A percentile compares a stretch with the other conserved stretches of the same genome.
These are phyloP conservation scores for Penicillium polonicum DNA, from an alignment of 2,329 filamentous ascomycete genomes.

Conservation along the genomic window DNA sequence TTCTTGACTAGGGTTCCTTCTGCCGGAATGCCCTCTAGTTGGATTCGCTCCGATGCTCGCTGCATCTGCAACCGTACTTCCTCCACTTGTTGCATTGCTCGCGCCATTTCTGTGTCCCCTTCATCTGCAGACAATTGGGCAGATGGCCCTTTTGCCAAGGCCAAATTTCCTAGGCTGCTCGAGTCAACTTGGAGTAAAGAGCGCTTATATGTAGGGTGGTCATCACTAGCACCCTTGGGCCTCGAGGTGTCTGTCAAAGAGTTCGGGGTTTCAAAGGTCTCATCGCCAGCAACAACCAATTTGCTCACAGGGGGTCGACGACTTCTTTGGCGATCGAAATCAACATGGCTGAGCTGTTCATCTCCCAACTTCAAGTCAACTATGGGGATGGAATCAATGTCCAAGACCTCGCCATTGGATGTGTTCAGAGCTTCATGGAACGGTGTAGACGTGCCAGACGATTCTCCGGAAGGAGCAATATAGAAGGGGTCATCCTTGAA, in stretches of 20 bases:
- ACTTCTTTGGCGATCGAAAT: slow-evolving; percentile 30
- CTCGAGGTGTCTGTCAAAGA: slow-evolving; percentile 44
- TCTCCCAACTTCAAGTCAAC: slow-evolving; percentile 82
- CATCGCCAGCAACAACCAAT: slow-evolving; percentile 70
- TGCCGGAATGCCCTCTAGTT: slow-evolving; percentile 49
- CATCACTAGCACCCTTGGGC: slow-evolving; percentile 23
- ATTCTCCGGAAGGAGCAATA: slow-evolving; percentile 59
- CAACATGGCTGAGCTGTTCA: slow-evolving; percentile 25
- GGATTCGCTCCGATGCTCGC: slow-evolving; percentile 48
- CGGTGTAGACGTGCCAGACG: slow-evolving; percentile 67
- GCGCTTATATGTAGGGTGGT: slow-evolving; percentile 53
- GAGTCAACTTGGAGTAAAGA: slow-evolving; percentile 82
- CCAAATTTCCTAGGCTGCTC: slow-evolving; percentile 71
- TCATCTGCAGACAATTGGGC: slow-evolving; percentile 50
- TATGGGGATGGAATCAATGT: slow-evolving; percentile 93
- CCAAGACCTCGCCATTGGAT: slow-evolving; percentile 73
- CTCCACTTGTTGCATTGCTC: slow-evolving; percentile 86
- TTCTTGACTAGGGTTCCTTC: slow-evolving; percentile 58
- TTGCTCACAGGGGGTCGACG: slow-evolving; percentile 52
- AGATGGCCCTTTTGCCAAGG: slow-evolving; percentile 58
- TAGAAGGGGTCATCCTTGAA: slow-evolving; percentile 96
- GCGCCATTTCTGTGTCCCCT: slow-evolving; percentile 85
- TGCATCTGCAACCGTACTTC: slow-evolving; percentile 80
- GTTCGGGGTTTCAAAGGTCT: slow-evolving; percentile 60
- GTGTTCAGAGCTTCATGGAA: slow-evolving; percentile 73